These are phyloP conservation scores for Rachicladosporium sp. DNA, from an alignment of 2,329 filamentous ascomycete species.

Conservation along the genomic window DNA sequence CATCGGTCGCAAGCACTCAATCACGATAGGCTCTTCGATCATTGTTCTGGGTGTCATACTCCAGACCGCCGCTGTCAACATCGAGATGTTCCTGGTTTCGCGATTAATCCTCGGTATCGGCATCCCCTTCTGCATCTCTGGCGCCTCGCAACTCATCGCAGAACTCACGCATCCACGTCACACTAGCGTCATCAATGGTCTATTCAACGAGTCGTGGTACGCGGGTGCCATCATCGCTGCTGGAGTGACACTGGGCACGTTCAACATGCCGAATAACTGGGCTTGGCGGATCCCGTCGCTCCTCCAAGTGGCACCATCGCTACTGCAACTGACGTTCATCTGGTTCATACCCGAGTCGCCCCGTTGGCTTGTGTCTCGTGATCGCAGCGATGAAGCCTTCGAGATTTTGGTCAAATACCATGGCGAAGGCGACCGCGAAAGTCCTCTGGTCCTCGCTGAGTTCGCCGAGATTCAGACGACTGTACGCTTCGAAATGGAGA, in stretches of 20 bases:
- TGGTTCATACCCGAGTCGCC: slow-evolving; percentile 8
- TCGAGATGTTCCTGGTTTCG: slow-evolving; percentile 30
- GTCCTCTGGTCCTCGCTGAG: slow-evolving; percentile 4
- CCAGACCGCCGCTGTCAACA: slow-evolving; percentile 24
- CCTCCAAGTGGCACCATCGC: slow-evolving; percentile 9
- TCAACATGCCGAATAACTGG: slow-evolving; percentile 10
- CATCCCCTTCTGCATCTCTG: slow-evolving; percentile 6
- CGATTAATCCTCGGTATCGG: slow-evolving; percentile 28
- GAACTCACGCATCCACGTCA: slow-evolving; percentile 2
- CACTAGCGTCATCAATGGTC: slow-evolving; percentile 2
- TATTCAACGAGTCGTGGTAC: slow-evolving; percentile 5
- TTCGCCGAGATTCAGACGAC: slow-evolving; percentile 9
- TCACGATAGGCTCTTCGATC: slow-evolving; percentile 25
- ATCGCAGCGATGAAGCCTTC: slow-evolving; percentile 4
- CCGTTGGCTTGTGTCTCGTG: slow-evolving; percentile 5
- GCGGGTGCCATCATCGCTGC: slow-evolving; percentile 4
- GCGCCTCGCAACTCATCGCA: slow-evolving; percentile 4
- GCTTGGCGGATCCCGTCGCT: slow-evolving; percentile 13
- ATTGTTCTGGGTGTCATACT: slow-evolving; percentile 30
- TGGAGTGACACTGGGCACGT: slow-evolving; percentile 7
- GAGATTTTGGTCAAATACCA: slow-evolving; percentile 8
- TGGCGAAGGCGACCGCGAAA: slow-evolving; percentile 6
- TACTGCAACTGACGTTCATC: slow-evolving; percentile 4
- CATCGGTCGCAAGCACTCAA: slow-evolving; percentile 26
- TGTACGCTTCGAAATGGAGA: slow-evolving; percentile 3